Evolutionary conservation across 345 rosid genomes (phyloP), one percentile per base, ranked within the genome.

Genomic region (Alliaria petiolata): DNA sequence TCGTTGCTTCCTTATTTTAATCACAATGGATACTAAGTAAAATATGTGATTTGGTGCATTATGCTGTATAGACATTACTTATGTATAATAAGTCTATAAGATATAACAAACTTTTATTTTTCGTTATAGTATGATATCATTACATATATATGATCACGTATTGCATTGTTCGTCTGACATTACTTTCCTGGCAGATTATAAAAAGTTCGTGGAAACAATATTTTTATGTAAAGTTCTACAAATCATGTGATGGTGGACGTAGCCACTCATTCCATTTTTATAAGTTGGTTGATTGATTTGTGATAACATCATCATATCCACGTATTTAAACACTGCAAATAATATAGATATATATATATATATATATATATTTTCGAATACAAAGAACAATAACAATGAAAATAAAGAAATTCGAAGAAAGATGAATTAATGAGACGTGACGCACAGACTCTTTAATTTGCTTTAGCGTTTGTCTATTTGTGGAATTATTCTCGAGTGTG

Each of bases 401-500:
- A 57, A 59, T 7, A 36, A 50, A 38, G 31, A 70, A 30, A 51
- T 14, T 34, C 30, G 44, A 68, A 46, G 38, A 62, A 42, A 45
- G 17, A 57, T 35, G 31, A n/a, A 42, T 7, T 15, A 71, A 28
- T 56, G 59, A 72, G 65, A 65, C 65, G 56, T 54, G 65, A 64
- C 50, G 65, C 65, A 72, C 65, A 57, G 13, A 26, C 60, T 45
- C 51, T 38, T 38, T n/a, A n/a, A n/a, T n/a, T n/a, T 28, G 35
- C 26, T 39, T 73, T 73, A 46, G 35, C 59, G 52, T 73, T 65
- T 28, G 35, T 49, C 52, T 58, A 50, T 58, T 66, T 74, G 60
- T 50, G 54, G 72, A 66, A 47, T 73, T 19, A 65, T 74, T 65
- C 53, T 65, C 53, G 11, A 57, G 71, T 74, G 72, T 19, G 31